These are phyloP conservation scores for Russula vinacea DNA, from an alignment of 768 basidiomycete species.

Conservation along the genomic window DNA sequence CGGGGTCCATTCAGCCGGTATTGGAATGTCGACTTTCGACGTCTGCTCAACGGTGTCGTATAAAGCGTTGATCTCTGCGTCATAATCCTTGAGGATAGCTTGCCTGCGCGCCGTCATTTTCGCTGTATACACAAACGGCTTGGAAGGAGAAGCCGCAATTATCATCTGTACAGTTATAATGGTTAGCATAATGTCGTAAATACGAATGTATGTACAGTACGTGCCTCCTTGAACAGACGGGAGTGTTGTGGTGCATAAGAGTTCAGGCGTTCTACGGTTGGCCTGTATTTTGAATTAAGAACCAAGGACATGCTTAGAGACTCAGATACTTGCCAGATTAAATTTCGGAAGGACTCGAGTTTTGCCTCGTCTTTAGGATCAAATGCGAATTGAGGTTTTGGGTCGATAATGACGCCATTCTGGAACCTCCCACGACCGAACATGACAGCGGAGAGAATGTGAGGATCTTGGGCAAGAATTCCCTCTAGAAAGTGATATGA, in stretches of 20 bases:
- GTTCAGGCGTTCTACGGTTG: conserved; percentile 43
- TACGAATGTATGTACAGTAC: conserved; percentile 13
- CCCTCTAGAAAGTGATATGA: conserved; percentile 36
- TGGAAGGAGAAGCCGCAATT: conserved; percentile 39
- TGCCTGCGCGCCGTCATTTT: conserved; percentile 43
- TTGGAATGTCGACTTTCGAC: conserved; percentile 34
- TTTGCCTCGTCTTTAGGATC: conserved; percentile 32
- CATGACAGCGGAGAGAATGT: conserved; percentile 35
- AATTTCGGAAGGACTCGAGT: conserved; percentile 32
- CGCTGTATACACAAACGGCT: conserved; percentile 44
- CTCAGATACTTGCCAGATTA: conserved; percentile 20
- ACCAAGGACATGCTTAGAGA: neutral
- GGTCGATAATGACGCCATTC: conserved; percentile 38
- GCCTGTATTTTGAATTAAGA: conserved; percentile 34
- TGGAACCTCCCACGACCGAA: conserved; percentile 38
- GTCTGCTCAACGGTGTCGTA: conserved; percentile 39
- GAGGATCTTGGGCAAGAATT: conserved; percentile 37
- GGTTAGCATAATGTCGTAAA: neutral
- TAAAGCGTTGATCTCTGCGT: conserved; percentile 41
- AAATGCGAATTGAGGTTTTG: conserved; percentile 31
- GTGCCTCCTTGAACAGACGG: conserved; percentile 46
- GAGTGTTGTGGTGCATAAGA: conserved; percentile 45
- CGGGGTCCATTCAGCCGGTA: conserved; percentile 34
- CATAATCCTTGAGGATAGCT: conserved; percentile 40
- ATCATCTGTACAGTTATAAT: conserved; percentile 41